Conservation (phyloP, 768 basidiomycete species). For the Auriscalpium microsporum region DNA sequence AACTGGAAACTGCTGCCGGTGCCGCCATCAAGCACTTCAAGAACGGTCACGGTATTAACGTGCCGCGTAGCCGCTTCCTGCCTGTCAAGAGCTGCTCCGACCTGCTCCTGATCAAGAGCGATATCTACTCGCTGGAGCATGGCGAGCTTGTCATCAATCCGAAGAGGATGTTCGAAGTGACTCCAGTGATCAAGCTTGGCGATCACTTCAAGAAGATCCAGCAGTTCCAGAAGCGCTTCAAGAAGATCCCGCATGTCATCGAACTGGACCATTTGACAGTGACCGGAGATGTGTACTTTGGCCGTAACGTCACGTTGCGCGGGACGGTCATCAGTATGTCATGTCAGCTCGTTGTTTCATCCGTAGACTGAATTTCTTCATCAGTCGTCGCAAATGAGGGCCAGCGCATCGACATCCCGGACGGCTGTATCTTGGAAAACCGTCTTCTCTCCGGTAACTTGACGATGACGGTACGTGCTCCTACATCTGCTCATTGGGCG, state of each 20-base stretch:
- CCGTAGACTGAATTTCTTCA: conserved; percentile 5
- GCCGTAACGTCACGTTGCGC: conserved; percentile 74
- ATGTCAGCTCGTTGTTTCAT: background rate
- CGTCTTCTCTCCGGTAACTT: conserved; percentile 77
- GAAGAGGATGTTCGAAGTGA: conserved; percentile 72
- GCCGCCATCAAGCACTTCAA: conserved; percentile 92
- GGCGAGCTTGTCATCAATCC: conserved; percentile 83
- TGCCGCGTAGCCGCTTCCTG: conserved; percentile 89
- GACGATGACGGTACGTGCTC: conserved; percentile 54
- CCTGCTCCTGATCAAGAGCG: conserved; percentile 82
- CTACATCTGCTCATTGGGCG: too few species aligned
- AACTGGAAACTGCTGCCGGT: conserved; percentile 57
- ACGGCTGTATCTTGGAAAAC: conserved; percentile 66
- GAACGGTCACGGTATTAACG: conserved; percentile 89
- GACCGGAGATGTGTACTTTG: conserved; percentile 86
- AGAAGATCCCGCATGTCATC: conserved; percentile 83
- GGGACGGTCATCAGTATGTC: conserved; percentile 77
- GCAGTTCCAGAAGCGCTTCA: conserved; percentile 92
- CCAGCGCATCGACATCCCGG: conserved; percentile 65
- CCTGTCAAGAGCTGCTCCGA: conserved; percentile 87
- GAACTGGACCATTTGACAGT: conserved; percentile 95
- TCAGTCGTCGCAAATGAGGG: conserved; percentile 68
- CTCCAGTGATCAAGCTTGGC: conserved; percentile 95
- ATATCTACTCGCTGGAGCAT: conserved; percentile 85
- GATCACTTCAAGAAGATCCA: conserved; percentile 96